phyloP scores from a whole-genome alignment of 208 protist species.

The Acanthamoeba sp. region DNA sequence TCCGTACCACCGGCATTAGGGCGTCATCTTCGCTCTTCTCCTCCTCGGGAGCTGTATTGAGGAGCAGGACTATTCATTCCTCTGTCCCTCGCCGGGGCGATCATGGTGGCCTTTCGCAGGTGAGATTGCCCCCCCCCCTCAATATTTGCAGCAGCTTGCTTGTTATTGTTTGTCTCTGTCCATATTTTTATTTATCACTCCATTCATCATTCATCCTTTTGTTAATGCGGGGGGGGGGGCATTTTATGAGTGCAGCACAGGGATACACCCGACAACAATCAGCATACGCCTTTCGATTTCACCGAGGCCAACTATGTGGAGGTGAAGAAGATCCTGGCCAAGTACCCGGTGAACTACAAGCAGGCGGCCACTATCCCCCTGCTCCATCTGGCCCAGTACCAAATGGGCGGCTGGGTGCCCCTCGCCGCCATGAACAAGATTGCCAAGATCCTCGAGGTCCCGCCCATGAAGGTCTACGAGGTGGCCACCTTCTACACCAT shows the following conservation, averaged over 20 bases:
- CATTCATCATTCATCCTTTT: too few relatives aligned
- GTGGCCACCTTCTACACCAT: slow-evolving; percentile 94
- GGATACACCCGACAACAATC: slow-evolving; percentile 89
- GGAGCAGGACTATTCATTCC: not conserved
- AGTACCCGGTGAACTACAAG: slow-evolving; percentile 91
- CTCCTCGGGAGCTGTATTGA: not conserved
- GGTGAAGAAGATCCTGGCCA: slow-evolving; percentile 85
- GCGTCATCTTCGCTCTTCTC: not conserved
- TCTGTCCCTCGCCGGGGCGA: not conserved
- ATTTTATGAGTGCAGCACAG: slow-evolving; percentile 81
- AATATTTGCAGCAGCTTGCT: too few relatives aligned
- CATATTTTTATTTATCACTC: not conserved
- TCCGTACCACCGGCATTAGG: not conserved
- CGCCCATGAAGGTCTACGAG: slow-evolving; percentile 91
- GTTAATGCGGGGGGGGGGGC: not conserved
- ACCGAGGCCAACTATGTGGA: slow-evolving; percentile 86
- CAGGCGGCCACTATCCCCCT: slow-evolving; percentile 88
- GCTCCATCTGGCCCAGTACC: slow-evolving; percentile 89
- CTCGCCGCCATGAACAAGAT: slow-evolving; percentile 92
- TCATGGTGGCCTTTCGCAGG: slow-evolving; percentile 20
- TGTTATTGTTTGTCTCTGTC: too few relatives aligned
- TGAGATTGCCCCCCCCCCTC: not conserved
- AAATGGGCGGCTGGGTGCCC: slow-evolving; percentile 90
- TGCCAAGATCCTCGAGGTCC: slow-evolving; percentile 88
- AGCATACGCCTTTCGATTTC: slow-evolving; percentile 88